phyloP scores from a whole-genome alignment of 1,284 basidiomycete genomes.

The Ceratobasidium sp. region DNA sequence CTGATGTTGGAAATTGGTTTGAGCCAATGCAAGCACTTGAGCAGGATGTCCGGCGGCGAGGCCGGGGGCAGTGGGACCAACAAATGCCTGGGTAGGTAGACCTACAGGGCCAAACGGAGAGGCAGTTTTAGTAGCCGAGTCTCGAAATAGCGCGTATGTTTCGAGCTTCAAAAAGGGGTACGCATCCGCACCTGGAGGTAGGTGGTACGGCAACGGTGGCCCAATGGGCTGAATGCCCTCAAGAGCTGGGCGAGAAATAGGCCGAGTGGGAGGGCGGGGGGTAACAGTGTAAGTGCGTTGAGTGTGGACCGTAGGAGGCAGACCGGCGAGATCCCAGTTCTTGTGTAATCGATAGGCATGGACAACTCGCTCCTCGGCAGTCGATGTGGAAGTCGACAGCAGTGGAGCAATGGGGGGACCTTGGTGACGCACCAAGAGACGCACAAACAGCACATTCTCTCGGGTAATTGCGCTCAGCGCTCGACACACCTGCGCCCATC shows the following conservation, averaged over 20 bases:
- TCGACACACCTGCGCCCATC: slow-evolving; percentile 12
- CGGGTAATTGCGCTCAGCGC: background rate
- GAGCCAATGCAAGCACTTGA: no score
- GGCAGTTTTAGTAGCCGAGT: slow-evolving; percentile 8
- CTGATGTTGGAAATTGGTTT: no score
- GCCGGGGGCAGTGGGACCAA: background rate
- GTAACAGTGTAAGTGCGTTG: background rate
- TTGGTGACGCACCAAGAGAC: background rate
- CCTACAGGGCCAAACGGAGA: slow-evolving; percentile 11
- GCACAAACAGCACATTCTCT: slow-evolving; percentile 12
- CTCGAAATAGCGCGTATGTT: slow-evolving; percentile 30
- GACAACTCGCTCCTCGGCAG: slow-evolving; percentile 10
- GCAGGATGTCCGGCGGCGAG: no score
- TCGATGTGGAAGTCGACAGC: background rate
- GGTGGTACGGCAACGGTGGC: slow-evolving; percentile 20
- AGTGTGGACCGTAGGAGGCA: slow-evolving; percentile 11
- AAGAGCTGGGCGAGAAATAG: background rate
- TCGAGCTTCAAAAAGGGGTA: slow-evolving; percentile 30
- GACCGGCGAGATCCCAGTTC: slow-evolving; percentile 31
- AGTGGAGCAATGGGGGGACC: slow-evolving; percentile 1
- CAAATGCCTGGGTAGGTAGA: background rate
- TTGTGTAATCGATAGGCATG: slow-evolving; percentile 11
- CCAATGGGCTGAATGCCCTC: background rate
- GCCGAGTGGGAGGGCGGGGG: background rate
- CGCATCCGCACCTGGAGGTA: slow-evolving; percentile 34